Evolutionary conservation across 2,329 filamentous ascomycete genomes (phyloP).

Genomic region (Ophioceras dolichostomum): DNA sequence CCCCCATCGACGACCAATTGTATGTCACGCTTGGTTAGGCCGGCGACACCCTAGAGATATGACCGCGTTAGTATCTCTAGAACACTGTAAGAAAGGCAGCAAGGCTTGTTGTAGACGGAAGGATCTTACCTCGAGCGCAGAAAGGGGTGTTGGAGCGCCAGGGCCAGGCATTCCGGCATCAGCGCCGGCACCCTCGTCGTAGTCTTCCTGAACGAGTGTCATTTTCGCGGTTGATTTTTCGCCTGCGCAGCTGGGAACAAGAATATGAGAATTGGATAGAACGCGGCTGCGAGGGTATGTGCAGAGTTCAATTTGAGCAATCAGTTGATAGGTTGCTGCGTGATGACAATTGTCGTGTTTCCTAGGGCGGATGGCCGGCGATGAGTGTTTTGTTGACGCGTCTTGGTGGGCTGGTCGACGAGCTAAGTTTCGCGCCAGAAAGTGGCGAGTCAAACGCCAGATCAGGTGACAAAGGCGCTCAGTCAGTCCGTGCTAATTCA

Average conservation of each 20-base stretch:
- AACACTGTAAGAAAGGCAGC: background rate
- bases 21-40: slow-evolving; percentile 89
- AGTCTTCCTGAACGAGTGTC: slow-evolving; percentile 44
- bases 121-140: slow-evolving; percentile 64
- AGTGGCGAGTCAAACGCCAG: background rate
- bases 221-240: no score
- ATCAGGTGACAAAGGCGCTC: no score
- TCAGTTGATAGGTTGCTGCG: no score
- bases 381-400: slow-evolving; percentile 11
- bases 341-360: no score
- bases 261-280: no score
- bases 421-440: background rate
- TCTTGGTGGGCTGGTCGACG: no score
- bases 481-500: no score
- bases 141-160: slow-evolving; percentile 84
- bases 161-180: slow-evolving; percentile 67
- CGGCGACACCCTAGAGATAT: slow-evolving; percentile 60
- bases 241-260: no score
- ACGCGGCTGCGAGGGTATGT: background rate
- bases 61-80: background rate
- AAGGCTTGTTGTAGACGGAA: no score
- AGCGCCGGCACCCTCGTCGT: slow-evolving; percentile 54
- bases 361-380: background rate
- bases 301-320: background rate
- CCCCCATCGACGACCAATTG: slow-evolving; percentile 86